phyloP scores from a whole-genome alignment of 768 basidiomycete genomes.

The Chalciporus chontae region DNA sequence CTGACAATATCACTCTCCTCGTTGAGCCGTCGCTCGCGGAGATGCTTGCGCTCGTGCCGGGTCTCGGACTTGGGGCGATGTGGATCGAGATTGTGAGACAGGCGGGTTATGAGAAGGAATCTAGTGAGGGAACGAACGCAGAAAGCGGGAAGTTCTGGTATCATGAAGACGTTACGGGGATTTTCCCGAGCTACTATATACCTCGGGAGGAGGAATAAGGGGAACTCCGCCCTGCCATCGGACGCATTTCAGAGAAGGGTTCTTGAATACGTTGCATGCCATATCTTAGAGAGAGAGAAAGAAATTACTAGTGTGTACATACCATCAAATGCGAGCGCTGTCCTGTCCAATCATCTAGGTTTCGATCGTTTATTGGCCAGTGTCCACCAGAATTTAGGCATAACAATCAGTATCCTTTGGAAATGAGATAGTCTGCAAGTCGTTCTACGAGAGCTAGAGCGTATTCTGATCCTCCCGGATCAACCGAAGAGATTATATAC shows the following conservation, averaged over 20 bases:
- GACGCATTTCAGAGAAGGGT: not conserved
- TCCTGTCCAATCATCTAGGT: not conserved
- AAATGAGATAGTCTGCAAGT: constrained; percentile 23
- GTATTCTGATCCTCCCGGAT: constrained; percentile 4
- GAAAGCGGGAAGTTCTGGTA: constrained; percentile 47
- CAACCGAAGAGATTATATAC: constrained; percentile 5
- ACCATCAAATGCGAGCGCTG: not conserved
- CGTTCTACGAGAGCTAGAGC: constrained; percentile 19
- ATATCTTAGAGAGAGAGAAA: not conserved
- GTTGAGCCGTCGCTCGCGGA: constrained; percentile 44
- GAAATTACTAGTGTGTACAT: not conserved
- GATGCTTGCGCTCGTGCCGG: constrained; percentile 37
- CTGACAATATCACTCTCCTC: constrained; percentile 59
- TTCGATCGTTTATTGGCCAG: not conserved
- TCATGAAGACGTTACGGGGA: constrained; percentile 50
- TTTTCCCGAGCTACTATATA: constrained; percentile 52
- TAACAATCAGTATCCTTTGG: constrained; percentile 17
- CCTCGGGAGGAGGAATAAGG: constrained; percentile 14
- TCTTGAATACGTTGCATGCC: not conserved
- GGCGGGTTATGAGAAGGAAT: constrained; percentile 9
- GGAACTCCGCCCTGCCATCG: no score
- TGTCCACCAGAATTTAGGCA: not conserved
- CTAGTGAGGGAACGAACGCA: constrained; percentile 5
- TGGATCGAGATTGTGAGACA: constrained; percentile 65
- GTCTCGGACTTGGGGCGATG: constrained; percentile 61